These are phyloP conservation scores for Aspergillus eucalypticola DNA, from an alignment of 2,329 filamentous ascomycete species.

Conservation along the genomic window DNA sequence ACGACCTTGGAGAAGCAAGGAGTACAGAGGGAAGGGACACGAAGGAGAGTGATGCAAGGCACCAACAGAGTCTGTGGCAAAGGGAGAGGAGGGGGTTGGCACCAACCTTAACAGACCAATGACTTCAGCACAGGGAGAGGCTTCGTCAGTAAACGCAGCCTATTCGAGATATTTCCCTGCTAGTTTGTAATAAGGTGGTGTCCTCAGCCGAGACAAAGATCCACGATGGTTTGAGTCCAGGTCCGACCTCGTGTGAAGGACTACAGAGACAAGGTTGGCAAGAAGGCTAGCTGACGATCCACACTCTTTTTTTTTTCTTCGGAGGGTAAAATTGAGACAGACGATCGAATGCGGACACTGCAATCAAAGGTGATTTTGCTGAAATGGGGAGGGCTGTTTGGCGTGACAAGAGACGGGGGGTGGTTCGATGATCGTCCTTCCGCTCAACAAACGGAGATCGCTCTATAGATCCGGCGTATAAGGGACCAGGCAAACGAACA, in stretches of 20 bases:
- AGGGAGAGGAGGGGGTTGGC: conserved; percentile 24
- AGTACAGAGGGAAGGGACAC: conserved; percentile 25
- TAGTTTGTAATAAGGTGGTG: conserved; percentile 19
- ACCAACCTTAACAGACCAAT: conserved; percentile 34
- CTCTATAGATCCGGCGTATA: conserved; percentile 17
- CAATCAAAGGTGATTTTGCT: background rate
- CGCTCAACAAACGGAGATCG: conserved; percentile 22
- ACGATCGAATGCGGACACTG: conserved; percentile 4
- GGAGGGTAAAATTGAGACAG: conserved; percentile 8
- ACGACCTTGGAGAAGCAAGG: conserved; percentile 37
- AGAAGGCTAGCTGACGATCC: conserved; percentile 14
- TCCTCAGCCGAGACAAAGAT: conserved; percentile 30
- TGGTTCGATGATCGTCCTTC: conserved; percentile 19
- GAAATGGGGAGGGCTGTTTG: conserved; percentile 1
- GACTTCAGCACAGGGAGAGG: conserved; percentile 4
- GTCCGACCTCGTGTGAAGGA: conserved; percentile 12
- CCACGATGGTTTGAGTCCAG: conserved; percentile 23
- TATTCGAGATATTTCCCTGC: conserved; percentile 15
- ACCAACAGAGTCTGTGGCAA: conserved; percentile 27
- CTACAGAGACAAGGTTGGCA: conserved; percentile 15
- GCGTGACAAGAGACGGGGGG: conserved; percentile 8
- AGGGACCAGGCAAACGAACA: conserved; percentile 21
- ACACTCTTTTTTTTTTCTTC: conserved; percentile 11
- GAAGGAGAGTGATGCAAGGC: conserved; percentile 40
- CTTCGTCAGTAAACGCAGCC: conserved; percentile 6